Evolutionary conservation across 805 yeast species (phyloP).

Genomic region (Metschnikowia anglica): DNA sequence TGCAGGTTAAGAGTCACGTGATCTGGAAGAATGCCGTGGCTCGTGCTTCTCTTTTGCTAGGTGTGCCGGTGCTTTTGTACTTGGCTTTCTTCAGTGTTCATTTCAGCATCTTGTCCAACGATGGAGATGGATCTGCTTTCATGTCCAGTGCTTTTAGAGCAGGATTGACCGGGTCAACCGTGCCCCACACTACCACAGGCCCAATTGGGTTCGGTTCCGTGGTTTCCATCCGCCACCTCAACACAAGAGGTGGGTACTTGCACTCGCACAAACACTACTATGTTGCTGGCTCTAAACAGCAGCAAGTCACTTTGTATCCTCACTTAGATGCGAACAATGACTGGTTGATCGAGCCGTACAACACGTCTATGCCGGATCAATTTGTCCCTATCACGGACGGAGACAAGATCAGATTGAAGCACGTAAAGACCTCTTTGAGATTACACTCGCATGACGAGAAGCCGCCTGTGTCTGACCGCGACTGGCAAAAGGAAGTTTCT

Average conservation of each 20-base stretch:
- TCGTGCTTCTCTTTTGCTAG: constrained; percentile 55
- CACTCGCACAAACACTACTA: constrained; percentile 75
- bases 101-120: constrained; percentile 53
- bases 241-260: constrained; percentile 75
- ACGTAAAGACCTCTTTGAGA: constrained; percentile 57
- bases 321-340: constrained; percentile 73
- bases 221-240: constrained; percentile 64
- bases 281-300: constrained; percentile 81
- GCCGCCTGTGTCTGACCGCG: constrained; percentile 71
- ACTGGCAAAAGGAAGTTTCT: constrained; percentile 83
- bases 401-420: constrained; percentile 67
- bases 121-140: constrained; percentile 72
- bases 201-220: constrained; percentile 73
- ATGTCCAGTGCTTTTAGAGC: constrained; percentile 73
- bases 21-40: constrained; percentile 47
- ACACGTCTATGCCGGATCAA: constrained; percentile 54
- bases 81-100: constrained; percentile 61
- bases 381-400: constrained; percentile 68
- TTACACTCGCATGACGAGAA: constrained; percentile 82
- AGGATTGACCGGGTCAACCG: constrained; percentile 54
- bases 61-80: constrained; percentile 59
- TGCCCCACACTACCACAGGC: constrained; percentile 59
- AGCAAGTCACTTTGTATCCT: constrained; percentile 78
- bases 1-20: constrained; percentile 46
- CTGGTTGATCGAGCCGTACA: constrained; percentile 70